These are phyloP conservation scores for Piloderma croceum DNA, from an alignment of 768 basidiomycete genomes.

Conservation along the genomic window DNA sequence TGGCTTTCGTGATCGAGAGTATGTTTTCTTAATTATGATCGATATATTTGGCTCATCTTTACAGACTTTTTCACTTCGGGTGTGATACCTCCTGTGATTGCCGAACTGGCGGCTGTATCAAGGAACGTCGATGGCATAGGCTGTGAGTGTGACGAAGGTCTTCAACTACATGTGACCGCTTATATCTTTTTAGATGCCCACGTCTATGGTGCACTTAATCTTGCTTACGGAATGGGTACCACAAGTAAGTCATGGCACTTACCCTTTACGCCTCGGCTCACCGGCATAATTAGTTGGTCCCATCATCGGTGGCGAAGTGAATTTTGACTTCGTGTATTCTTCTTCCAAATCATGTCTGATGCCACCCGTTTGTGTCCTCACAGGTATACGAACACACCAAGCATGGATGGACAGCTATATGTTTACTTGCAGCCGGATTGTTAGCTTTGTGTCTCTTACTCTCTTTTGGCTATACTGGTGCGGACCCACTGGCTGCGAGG, in stretches of 20 bases:
- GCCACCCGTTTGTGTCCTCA: too few species aligned
- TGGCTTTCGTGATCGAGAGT: conserved; percentile 51
- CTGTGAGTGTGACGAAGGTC: conserved; percentile 38
- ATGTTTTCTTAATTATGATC: conserved; percentile 11
- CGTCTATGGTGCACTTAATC: conserved; percentile 69
- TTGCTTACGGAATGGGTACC: conserved; percentile 63
- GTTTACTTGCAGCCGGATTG: conserved; percentile 41
- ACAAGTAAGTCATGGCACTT: too few species aligned
- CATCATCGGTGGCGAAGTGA: conserved; percentile 65
- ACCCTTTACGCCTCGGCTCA: too few species aligned
- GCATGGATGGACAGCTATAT: conserved; percentile 59
- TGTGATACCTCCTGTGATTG: conserved; percentile 53
- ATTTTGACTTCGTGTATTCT: too few species aligned
- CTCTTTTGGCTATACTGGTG: conserved; percentile 45
- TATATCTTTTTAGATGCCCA: conserved; percentile 51
- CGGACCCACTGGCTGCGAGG: conserved; percentile 32
- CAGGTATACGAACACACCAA: conserved; percentile 55
- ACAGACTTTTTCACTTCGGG: conserved; percentile 60
- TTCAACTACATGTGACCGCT: background rate
- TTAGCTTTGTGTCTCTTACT: conserved; percentile 35
- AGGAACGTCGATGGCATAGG: conserved; percentile 57
- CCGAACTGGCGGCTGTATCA: conserved; percentile 62
- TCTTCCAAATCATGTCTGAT: too few species aligned
- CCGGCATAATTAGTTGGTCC: too few species aligned
- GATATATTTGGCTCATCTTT: background rate